Base-by-base conservation (phyloP, 495 filamentous ascomycete genomes). In the Beverwykella pulmonaria region DNA sequence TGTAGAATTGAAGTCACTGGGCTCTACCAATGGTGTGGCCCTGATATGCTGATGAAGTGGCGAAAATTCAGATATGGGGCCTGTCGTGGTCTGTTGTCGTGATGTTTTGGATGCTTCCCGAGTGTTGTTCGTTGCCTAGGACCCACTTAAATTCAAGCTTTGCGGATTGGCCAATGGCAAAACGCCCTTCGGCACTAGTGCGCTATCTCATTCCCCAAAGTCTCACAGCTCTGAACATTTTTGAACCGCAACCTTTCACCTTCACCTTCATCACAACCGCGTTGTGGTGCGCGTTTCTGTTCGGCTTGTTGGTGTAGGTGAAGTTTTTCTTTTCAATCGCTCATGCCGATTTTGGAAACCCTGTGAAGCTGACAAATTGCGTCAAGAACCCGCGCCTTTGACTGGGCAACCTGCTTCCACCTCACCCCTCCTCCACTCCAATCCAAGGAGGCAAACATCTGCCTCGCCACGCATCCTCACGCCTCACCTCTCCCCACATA, bases 361-460 rank as follows among this genome's bases (percentile, higher is more conserved):
- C 34, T 22, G 10, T 10, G 32, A 22, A 57, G 65, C 65, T 68
- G 50, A 68, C 58, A 61, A 61, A 62, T 58, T 32, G 22, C 32
- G 30, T 20, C 5, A 19, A 1, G n/a, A 61, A 49, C 14, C 6
- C 39, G 8, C 39, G 14, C 65, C 50, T 57, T 62, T 68, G 58
- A 20, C 41, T 22, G 22, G 58, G 49, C 58, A 62, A 68, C 65
- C 57, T 44, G 25, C 53, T 56, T 53, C 23, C 23, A 30, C 23
- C 32, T 19, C 47, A 54, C 50, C 65, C 52, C n/a, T 47, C 58
- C 32, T 25, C 36, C 25, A 1, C 63, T 30, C 65, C n/a, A n/a
- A n/a, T 10, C 41, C 27, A 34, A 60, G 14, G 26, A 62, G 65
- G 52, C 65, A 68, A 47, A 61, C 65, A 49, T 49, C 58, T 58